Percentiles rank a stretch among this genome's conserved stretches.
Conservation (phyloP, 768 basidiomycete genomes). For the Hygrophorus pudorinus region DNA sequence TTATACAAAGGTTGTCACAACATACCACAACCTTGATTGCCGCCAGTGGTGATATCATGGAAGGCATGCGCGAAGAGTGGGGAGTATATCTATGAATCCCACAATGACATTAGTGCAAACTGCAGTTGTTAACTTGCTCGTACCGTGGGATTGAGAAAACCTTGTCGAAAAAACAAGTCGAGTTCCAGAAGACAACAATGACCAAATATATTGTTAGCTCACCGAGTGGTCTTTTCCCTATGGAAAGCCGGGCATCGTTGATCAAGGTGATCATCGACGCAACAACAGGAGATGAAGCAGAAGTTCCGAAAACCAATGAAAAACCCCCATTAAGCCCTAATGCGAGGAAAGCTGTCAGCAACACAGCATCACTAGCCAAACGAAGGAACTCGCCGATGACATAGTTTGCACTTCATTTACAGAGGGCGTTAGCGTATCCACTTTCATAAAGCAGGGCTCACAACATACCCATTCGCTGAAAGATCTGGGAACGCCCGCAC, state of each 20-base stretch:
- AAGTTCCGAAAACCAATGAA: conserved; percentile 20
- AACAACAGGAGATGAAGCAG: conserved; percentile 23
- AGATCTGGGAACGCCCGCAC: conserved; percentile 41
- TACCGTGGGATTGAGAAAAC: no score
- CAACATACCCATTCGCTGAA: conserved; percentile 29
- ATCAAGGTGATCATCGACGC: conserved; percentile 28
- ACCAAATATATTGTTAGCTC: conserved; percentile 36
- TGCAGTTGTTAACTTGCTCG: no score
- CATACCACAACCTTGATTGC: conserved; percentile 37
- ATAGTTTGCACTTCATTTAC: conserved; percentile 29
- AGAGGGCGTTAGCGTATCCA: background rate
- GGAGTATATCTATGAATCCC: conserved; percentile 18
- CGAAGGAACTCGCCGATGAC: conserved; percentile 20
- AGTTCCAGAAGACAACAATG: conserved; percentile 11
- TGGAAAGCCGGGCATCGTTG: conserved; percentile 27
- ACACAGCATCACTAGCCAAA: background rate
- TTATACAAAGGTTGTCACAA: conserved; percentile 12
- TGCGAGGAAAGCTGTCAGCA: conserved; percentile 11
- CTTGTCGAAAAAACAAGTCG: background rate
- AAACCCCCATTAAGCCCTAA: conserved; percentile 20
- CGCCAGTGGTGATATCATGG: conserved; percentile 32
- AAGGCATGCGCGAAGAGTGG: conserved; percentile 24
- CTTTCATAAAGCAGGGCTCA: background rate
- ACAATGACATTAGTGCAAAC: background rate
- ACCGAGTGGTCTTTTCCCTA: conserved; percentile 26